A percentile compares a stretch with the other conserved stretches of the same genome.
These are phyloP conservation scores for Colletotrichum gloeosporioides DNA, from an alignment of 2,329 filamentous ascomycete genomes.

Conservation along the genomic window DNA sequence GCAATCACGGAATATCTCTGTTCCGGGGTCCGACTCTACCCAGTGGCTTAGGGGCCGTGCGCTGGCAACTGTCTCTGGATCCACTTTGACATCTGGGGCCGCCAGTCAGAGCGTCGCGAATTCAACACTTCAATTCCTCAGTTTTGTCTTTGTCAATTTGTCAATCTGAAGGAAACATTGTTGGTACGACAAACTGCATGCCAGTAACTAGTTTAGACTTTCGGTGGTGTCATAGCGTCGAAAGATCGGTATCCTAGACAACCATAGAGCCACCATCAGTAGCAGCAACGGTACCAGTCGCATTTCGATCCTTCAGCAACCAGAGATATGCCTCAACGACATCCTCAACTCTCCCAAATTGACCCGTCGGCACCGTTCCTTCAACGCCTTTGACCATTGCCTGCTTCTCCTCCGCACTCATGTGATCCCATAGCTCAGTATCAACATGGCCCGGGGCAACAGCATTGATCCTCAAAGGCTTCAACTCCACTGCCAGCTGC, in stretches of 20 bases:
- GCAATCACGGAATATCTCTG: conserved; percentile 8
- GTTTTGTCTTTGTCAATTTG: not conserved
- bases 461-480: conserved; percentile 31
- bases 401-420: not conserved
- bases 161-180: not conserved
- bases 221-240: fast-evolving
- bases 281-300: not conserved
- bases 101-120: not conserved
- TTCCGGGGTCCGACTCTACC: not conserved
- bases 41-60: not conserved
- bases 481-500: conserved; percentile 33
- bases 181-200: not conserved
- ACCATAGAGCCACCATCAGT: not conserved
- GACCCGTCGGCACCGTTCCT: not conserved
- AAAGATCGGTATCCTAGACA: not conserved
- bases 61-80: not conserved
- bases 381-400: not conserved
- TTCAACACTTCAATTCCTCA: not conserved
- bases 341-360: not conserved
- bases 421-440: conserved; percentile 29
- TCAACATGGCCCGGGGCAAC: conserved; percentile 32
- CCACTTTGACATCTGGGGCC: not conserved
- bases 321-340: conserved; percentile 2
- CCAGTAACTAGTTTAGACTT: fast-evolving
- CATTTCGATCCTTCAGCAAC: conserved; percentile 8